Conservation (phyloP, 1,139 yeast genomes). For the Martiniozyma asiatica region DNA sequence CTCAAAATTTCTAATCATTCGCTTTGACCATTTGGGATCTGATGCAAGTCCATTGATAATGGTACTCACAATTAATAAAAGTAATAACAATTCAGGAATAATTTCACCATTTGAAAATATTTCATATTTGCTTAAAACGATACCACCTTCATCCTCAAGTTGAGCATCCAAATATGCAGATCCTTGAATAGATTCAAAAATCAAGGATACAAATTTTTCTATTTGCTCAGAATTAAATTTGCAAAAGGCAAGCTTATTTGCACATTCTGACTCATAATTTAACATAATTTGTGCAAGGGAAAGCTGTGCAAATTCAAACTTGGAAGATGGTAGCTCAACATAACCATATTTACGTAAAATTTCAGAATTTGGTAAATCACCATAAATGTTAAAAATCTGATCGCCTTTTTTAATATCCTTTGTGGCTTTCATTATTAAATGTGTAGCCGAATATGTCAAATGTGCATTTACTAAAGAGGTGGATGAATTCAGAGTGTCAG, state of each 20-base stretch:
- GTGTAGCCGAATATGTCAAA: slow-evolving; percentile 32
- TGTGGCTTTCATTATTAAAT: slow-evolving; percentile 60
- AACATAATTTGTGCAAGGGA: slow-evolving; percentile 30
- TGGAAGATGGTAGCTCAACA: slow-evolving; percentile 67
- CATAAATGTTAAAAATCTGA: slow-evolving; percentile 81
- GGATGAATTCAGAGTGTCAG: slow-evolving; percentile 83
- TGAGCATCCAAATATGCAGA: slow-evolving; percentile 22
- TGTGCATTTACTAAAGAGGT: slow-evolving; percentile 70
- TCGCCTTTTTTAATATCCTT: slow-evolving; percentile 48
- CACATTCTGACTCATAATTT: slow-evolving; percentile 23
- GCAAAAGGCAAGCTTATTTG: slow-evolving; percentile 9
- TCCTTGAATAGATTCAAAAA: slow-evolving; percentile 22
- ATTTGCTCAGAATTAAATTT: slow-evolving; percentile 16
- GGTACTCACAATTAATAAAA: slow-evolving; percentile 41
- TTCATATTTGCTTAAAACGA: slow-evolving; percentile 51
- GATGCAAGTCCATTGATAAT: slow-evolving; percentile 27
- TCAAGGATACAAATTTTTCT: slow-evolving; percentile 21
- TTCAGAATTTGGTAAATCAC: slow-evolving; percentile 84
- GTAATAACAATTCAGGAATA: slow-evolving; percentile 40
- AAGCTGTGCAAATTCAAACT: slow-evolving; percentile 73
- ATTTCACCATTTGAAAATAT: slow-evolving; percentile 46
- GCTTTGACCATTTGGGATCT: slow-evolving; percentile 24
- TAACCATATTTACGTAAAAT: slow-evolving; percentile 84
- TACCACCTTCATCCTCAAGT: slow-evolving; percentile 29
- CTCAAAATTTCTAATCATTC: slow-evolving; percentile 15